Evolutionary conservation across 1,284 basidiomycete species (phyloP).

Genomic region (Cryptococcus neoformans): DNA sequence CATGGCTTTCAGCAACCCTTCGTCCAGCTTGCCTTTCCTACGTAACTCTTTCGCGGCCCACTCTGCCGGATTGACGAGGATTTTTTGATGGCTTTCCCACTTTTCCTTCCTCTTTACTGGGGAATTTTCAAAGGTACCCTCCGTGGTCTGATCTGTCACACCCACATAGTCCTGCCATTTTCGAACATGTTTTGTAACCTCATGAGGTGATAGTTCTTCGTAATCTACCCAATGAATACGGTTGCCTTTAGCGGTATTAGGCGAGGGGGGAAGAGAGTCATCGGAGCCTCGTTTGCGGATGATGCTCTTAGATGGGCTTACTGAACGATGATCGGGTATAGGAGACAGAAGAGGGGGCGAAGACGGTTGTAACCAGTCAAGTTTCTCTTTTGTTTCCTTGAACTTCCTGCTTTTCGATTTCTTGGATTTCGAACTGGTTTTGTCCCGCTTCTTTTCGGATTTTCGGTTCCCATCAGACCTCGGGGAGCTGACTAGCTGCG

Average conservation of each 20-base stretch:
- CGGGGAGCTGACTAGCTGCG: no score
- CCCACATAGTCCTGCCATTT: slow-evolving; percentile 11
- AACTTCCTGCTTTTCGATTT: no score
- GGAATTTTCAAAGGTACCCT: slow-evolving; percentile 1
- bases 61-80: background rate
- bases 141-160: slow-evolving; percentile 3
- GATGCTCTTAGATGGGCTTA: background rate
- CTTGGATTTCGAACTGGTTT: no score
- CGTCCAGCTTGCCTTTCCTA: background rate
- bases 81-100: background rate
- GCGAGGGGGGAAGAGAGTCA: slow-evolving; percentile 7
- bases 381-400: no score
- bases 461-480: no score
- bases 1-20: slow-evolving; percentile 7
- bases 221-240: slow-evolving; percentile 9
- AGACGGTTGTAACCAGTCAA: no score
- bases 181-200: slow-evolving; percentile 9
- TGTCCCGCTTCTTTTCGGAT: no score
- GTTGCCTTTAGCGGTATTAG: slow-evolving; percentile 5
- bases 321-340: slow-evolving; percentile 5
- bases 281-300: slow-evolving; percentile 6
- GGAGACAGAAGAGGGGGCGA: background rate
- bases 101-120: background rate
- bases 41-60: background rate
- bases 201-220: slow-evolving; percentile 5